phyloP scores from a whole-genome alignment of 208 protist species.

The Balamuthia mandrillaris region DNA sequence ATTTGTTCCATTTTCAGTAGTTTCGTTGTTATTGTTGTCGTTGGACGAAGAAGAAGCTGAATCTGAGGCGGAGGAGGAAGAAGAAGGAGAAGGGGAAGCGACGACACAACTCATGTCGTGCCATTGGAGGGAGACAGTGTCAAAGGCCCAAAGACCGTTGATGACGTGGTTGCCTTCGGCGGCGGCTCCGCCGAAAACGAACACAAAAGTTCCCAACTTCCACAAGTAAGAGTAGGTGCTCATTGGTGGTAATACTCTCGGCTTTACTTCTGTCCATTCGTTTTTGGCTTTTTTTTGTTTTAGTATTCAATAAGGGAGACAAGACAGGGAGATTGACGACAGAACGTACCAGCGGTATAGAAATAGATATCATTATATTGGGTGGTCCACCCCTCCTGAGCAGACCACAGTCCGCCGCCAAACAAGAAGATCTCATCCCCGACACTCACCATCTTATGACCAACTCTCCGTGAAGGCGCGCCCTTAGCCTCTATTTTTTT shows the following conservation, averaged over 20 bases:
- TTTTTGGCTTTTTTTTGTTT: not conserved
- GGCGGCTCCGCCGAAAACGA: not conserved
- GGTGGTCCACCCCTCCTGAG: not conserved
- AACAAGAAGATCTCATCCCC: conserved; percentile 8
- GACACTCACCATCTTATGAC: not conserved
- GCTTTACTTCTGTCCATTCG: conserved; percentile 10
- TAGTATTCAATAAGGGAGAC: no score
- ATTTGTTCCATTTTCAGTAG: not conserved
- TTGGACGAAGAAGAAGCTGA: no score
- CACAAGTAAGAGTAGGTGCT: conserved; percentile 21
- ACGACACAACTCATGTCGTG: no score
- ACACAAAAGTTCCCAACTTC: not conserved
- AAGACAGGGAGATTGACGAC: not conserved
- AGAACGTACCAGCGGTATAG: not conserved
- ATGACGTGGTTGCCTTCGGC: not conserved
- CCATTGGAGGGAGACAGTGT: conserved; percentile 6
- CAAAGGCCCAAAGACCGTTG: conserved; percentile 12
- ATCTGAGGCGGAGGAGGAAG: no score
- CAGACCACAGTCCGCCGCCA: conserved; percentile 35
- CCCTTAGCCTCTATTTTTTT: conserved; percentile 17
- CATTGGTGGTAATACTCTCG: not conserved
- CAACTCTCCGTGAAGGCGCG: not conserved
- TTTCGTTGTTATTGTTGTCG: not conserved
- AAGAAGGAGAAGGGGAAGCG: no score
- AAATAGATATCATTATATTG: conserved; percentile 31